These are phyloP conservation scores for Pythium dissotocum DNA, from an alignment of 352 stramenopile species.

Conservation along the genomic window DNA sequence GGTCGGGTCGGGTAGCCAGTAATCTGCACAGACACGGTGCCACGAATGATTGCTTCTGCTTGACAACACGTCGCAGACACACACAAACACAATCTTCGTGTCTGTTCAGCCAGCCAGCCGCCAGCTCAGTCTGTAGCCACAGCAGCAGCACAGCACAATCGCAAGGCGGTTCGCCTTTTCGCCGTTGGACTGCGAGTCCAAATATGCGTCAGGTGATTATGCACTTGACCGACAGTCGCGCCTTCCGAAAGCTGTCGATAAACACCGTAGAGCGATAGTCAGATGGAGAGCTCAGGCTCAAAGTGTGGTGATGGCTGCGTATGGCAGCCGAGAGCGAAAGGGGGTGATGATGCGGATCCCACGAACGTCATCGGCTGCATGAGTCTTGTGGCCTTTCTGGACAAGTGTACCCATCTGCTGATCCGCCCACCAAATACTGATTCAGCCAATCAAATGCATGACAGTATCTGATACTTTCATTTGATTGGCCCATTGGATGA, in stretches of 20 bases:
- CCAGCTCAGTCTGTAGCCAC: not conserved
- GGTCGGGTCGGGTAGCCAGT: not conserved
- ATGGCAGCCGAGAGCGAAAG: not conserved
- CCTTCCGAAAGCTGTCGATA: not conserved
- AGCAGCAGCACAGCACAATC: not conserved
- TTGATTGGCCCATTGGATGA: not conserved
- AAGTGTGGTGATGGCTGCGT: not conserved
- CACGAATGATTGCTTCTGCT: conserved; percentile 8
- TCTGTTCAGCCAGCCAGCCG: not conserved
- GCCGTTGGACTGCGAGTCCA: not conserved
- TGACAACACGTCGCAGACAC: not conserved
- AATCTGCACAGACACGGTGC: not conserved
- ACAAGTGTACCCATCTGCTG: not conserved
- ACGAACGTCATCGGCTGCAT: not conserved
- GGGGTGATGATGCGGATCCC: not conserved
- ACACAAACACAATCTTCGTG: conserved; percentile 1
- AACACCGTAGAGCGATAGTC: not conserved
- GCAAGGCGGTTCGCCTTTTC: not conserved
- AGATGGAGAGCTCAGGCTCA: not conserved
- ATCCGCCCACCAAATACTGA: not conserved
- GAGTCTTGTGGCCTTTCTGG: not conserved
- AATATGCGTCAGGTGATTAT: not conserved
- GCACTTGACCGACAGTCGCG: not conserved
- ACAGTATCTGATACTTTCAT: not conserved
- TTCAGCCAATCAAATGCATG: not conserved